Evolutionary conservation across 2,329 filamentous ascomycete species (phyloP).

Genomic region (Colletotrichum truncatum): DNA sequence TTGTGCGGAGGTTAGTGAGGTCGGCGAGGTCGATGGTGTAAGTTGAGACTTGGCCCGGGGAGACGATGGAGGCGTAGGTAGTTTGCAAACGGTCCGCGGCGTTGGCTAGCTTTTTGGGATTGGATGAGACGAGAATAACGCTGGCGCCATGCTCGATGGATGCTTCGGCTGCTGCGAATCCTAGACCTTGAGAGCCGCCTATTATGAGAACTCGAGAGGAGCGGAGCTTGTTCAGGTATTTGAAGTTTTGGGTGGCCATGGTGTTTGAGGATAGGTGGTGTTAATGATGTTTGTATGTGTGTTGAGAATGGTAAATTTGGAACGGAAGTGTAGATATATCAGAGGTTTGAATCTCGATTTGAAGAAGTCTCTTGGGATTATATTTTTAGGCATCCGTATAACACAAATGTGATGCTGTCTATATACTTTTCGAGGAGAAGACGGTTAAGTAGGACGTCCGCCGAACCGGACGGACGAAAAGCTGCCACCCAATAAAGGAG

Average conservation of each 20-base stretch:
- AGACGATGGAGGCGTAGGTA: not conserved
- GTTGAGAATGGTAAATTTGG: too few relatives aligned
- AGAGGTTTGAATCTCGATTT: too few relatives aligned
- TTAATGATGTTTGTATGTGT: too few relatives aligned
- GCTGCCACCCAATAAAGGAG: rapidly evolving
- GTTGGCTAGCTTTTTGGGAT: not conserved
- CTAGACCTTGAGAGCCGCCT: conserved; percentile 16
- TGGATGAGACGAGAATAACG: conserved; percentile 9
- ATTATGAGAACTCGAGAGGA: not conserved
- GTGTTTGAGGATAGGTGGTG: not conserved
- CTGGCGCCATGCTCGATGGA: not conserved
- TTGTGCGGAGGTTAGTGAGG: not conserved
- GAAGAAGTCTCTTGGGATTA: too few relatives aligned
- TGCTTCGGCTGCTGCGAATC: conserved; percentile 7
- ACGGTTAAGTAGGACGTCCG: not conserved
- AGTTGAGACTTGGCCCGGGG: not conserved
- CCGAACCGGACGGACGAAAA: not conserved
- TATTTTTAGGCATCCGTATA: not conserved
- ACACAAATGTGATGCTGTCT: not conserved
- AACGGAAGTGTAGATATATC: too few relatives aligned
- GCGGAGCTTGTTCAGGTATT: conserved; percentile 4
- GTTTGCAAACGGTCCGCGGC: not conserved
- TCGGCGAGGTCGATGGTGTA: conserved; percentile 1
- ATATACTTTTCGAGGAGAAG: not conserved
- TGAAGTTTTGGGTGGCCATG: not conserved